Conservation (phyloP, 2,329 filamentous ascomycete species). For the Alternaria infectoria region DNA sequence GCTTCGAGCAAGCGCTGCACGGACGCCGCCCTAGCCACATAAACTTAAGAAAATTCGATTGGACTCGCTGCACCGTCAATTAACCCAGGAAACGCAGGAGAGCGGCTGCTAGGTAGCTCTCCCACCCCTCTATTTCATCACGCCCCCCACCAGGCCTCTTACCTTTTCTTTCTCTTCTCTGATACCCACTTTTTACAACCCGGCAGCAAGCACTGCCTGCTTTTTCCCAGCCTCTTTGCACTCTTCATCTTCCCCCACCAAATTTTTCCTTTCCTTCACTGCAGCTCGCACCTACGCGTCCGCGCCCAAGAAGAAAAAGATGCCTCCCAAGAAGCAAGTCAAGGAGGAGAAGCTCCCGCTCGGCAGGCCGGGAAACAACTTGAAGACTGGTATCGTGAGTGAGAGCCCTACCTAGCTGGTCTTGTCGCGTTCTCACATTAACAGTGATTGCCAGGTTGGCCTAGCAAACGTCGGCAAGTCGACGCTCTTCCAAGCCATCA, state of each 20-base stretch:
- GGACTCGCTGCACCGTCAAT: constrained; percentile 10
- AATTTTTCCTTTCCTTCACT: constrained; percentile 44
- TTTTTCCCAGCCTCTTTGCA: constrained; percentile 45
- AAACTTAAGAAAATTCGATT: constrained; percentile 24
- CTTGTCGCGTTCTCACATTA: constrained; percentile 49
- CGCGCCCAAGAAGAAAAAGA: constrained; percentile 69
- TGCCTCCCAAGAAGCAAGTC: constrained; percentile 93
- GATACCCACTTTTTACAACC: constrained; percentile 59
- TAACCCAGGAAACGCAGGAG: constrained; percentile 18
- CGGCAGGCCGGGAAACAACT: constrained; percentile 93
- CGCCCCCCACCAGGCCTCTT: constrained; percentile 48
- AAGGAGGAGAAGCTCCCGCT: constrained; percentile 96
- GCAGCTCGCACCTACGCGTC: constrained; percentile 64
- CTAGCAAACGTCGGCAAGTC: constrained; percentile 99
- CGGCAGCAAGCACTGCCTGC: constrained; percentile 58
- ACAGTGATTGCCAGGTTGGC: constrained; percentile 74
- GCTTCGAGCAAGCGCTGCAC: constrained; percentile 9
- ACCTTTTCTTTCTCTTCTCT: constrained; percentile 57
- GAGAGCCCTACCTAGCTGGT: constrained; percentile 54
- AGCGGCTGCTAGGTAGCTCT: constrained; percentile 17
- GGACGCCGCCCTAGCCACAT: constrained; percentile 8
- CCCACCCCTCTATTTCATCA: constrained; percentile 33
- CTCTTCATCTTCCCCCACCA: constrained; percentile 33
- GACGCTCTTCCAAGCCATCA: constrained; percentile 99
- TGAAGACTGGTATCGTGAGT: constrained; percentile 99